Evolutionary conservation across 1,139 yeast genomes (phyloP), one percentile per base, ranked within the genome.

Genomic region (Zygotorulaspora mrakii): DNA sequence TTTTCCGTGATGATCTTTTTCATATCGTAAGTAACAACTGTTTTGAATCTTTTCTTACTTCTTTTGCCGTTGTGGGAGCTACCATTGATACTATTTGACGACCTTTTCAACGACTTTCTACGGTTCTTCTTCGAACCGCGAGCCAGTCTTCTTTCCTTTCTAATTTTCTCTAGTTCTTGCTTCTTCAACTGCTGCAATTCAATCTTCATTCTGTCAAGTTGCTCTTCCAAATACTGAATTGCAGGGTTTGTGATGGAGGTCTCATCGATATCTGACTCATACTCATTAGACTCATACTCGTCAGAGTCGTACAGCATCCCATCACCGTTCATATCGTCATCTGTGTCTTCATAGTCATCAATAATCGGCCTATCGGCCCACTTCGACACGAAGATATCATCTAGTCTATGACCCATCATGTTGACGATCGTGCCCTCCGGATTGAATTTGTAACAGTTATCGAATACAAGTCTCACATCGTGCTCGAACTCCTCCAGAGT

Each of bases 371-470:
- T 77, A 51, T 86, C 89, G 11, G 78, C 74, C 97, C 97, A 91
- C 62, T 81, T 83, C 59, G 83, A 81, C 55, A 87, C 86, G 60
- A 91, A 91, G 5, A 85, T 75, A 18, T 79, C 79, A 62, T 91
- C 97, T 46, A 91, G 69, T 53, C 87, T 76, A 59, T 86, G 95
- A 17, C 98, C 98, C 95, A 91, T 85, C 74, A 78, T 76, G 62
- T 89, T 87, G 27, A 94, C 98, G 33, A 94, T 95, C 8, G 95
- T 81, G 6, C 96, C 95, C 55, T 86, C 95, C 1, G 98, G 97
- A 63, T 91, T 94, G 68, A 91, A 91, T 17, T 74, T 72, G 64
- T 86, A 91, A 67, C 98, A 91, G 66, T 91, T 91, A 46, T 76
- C 70, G 67, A 91, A 88, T 50, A 91, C 85, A 45, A 88, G 73